Conservation (phyloP, 228 moss, liverwort and hornwort genomes). For the Sphagnum magellanicum region DNA sequence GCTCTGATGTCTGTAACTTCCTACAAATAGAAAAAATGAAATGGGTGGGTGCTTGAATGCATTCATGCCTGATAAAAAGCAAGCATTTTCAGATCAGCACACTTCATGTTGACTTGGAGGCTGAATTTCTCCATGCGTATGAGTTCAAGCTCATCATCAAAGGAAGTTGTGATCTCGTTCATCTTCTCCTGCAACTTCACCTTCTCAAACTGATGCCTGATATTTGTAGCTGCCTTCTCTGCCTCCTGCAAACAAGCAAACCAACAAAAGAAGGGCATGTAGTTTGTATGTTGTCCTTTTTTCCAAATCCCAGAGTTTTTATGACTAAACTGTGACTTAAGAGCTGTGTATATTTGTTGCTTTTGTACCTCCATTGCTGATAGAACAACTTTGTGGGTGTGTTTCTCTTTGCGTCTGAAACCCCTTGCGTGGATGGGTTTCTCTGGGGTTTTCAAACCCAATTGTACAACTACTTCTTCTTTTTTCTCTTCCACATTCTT, state of each 20-base stretch:
- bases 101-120: slow-evolving; percentile 80
- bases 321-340: too few species aligned
- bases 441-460: slow-evolving; percentile 14
- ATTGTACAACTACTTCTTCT: slow-evolving; percentile 17
- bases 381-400: slow-evolving; percentile 23
- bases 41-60: too few species aligned
- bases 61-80: slow-evolving; percentile 61
- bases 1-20: too few species aligned
- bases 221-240: slow-evolving; percentile 61
- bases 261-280: neutral
- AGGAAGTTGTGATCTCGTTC: slow-evolving; percentile 35
- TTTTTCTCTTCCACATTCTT: slow-evolving; percentile 31
- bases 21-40: too few species aligned
- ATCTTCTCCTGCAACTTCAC: slow-evolving; percentile 59
- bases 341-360: neutral
- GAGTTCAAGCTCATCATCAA: slow-evolving; percentile 66
- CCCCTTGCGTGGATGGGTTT: slow-evolving; percentile 24
- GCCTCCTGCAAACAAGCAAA: slow-evolving; percentile 44
- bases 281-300: too few species aligned
- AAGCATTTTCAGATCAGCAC: slow-evolving; percentile 81
- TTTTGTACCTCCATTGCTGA: slow-evolving; percentile 69
- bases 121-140: slow-evolving; percentile 62
- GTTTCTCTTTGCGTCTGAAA: slow-evolving; percentile 25
- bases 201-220: slow-evolving; percentile 77
- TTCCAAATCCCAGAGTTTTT: neutral